phyloP scores from a whole-genome alignment of 2,329 filamentous ascomycete genomes.

The Ophiocordyceps camponoti-floridani region DNA sequence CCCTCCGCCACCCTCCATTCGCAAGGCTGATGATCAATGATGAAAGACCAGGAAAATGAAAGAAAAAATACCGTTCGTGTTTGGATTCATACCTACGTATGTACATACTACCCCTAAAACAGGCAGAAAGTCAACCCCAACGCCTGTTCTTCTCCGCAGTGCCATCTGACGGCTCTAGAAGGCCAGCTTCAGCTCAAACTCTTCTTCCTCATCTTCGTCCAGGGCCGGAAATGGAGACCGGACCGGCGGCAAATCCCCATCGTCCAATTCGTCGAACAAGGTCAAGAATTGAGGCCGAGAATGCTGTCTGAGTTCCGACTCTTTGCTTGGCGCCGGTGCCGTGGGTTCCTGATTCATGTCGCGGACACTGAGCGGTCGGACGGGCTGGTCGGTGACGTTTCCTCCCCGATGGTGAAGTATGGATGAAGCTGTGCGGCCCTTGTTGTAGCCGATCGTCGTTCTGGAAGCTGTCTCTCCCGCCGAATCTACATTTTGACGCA shows the following conservation, averaged over 20 bases:
- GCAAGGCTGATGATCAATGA: not conserved
- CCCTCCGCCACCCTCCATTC: no score
- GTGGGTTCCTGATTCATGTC: constrained; percentile 15
- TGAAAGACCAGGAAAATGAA: not conserved
- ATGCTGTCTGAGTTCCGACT: constrained; percentile 6
- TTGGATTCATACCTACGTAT: not conserved
- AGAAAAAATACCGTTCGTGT: not conserved
- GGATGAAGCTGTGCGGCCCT: constrained; percentile 43
- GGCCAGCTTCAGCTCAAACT: constrained; percentile 35
- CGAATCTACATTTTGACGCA: constrained; percentile 31
- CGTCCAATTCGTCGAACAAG: constrained; percentile 37
- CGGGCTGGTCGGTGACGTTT: constrained; percentile 3
- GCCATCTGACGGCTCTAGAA: constrained; percentile 4
- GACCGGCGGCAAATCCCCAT: constrained; percentile 16
- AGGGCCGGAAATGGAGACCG: constrained; percentile 6
- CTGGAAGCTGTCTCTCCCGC: constrained; percentile 51
- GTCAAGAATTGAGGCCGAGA: constrained; percentile 34
- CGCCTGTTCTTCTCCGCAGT: not conserved
- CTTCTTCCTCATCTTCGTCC: constrained; percentile 30
- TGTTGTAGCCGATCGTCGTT: constrained; percentile 72
- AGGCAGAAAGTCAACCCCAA: not conserved
- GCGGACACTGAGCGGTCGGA: constrained; percentile 3
- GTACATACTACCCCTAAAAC: not conserved
- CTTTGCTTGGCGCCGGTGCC: constrained; percentile 18
- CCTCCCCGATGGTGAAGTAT: constrained; percentile 17